A percentile compares a stretch with the other conserved stretches of the same genome.
Evolutionary conservation across 2,329 filamentous ascomycete genomes (phyloP).

Genomic region (Colletotrichum neosansevieriae): DNA sequence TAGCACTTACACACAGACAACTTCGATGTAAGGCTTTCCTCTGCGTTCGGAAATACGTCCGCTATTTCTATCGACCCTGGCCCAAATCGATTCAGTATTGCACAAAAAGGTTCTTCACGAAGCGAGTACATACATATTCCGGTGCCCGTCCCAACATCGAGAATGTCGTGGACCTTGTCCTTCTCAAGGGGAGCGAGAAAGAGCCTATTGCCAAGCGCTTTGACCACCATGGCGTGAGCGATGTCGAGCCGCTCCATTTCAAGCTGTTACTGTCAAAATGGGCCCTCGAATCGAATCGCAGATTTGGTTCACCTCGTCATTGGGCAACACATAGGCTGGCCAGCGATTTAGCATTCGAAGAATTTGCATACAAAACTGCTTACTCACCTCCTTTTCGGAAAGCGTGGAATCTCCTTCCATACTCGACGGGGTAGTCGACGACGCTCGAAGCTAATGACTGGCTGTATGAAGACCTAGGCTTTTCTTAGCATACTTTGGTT

Average conservation of each 20-base stretch:
- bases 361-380: fast-evolving
- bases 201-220: conserved; percentile 13
- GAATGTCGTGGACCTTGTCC: conserved; percentile 50
- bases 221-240: conserved; percentile 16
- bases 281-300: not conserved
- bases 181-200: conserved; percentile 20
- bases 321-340: conserved; percentile 43
- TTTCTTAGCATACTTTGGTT: too few relatives aligned
- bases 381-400: conserved; percentile 38
- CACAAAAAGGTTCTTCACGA: fast-evolving
- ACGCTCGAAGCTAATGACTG: conserved; percentile 16
- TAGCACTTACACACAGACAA: too few relatives aligned
- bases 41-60: conserved; percentile 22
- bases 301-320: conserved; percentile 46
- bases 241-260: conserved; percentile 21
- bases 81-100: fast-evolving
- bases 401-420: conserved; percentile 28
- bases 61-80: conserved; percentile 56
- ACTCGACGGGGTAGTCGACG: conserved; percentile 22
- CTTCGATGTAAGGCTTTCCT: not conserved
- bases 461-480: conserved; percentile 11
- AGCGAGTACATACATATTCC: conserved; percentile 43
- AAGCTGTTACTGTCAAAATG: not conserved
- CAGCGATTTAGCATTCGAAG: not conserved
- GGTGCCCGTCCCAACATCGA: conserved; percentile 71